Conservation (phyloP, 495 filamentous ascomycete species). For the Podospora conica region DNA sequence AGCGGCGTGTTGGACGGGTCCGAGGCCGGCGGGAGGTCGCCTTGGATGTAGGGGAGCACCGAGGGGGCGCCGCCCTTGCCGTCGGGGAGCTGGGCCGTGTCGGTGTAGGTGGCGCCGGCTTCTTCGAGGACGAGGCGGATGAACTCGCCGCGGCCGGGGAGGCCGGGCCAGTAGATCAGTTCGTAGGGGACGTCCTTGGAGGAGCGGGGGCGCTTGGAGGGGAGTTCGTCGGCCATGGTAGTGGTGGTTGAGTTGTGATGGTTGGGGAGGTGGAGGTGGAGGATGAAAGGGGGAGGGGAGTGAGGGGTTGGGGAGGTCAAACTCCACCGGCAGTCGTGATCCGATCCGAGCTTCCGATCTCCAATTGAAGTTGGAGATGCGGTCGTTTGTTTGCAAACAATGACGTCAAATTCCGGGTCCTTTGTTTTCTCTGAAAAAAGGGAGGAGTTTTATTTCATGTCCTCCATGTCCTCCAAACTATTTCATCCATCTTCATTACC, state of each 20-base stretch:
- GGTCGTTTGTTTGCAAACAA: neutral
- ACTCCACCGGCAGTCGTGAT: neutral
- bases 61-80: slow-evolving; percentile 22
- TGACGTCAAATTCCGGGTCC: neutral
- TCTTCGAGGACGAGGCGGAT: slow-evolving; percentile 61
- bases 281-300: neutral
- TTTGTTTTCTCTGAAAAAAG: neutral
- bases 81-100: slow-evolving; percentile 43
- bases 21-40: slow-evolving; percentile 24
- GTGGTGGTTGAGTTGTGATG: no score
- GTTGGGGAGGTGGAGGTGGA: neutral
- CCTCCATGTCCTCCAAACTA: no score
- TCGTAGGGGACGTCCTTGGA: slow-evolving; percentile 44
- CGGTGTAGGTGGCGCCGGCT: slow-evolving; percentile 52
- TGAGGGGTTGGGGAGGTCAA: neutral
- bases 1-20: slow-evolving; percentile 50
- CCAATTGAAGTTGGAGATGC: neutral
- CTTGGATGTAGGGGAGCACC: slow-evolving; percentile 32
- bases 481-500: no score
- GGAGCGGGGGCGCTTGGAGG: slow-evolving; percentile 36
- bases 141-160: slow-evolving; percentile 61
- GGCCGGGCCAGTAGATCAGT: slow-evolving; percentile 57
- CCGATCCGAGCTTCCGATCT: neutral
- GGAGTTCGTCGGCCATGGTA: slow-evolving; percentile 10
- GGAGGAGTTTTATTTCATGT: no score